phyloP scores from a whole-genome alignment of 139 green algal genomes.

The Chlorella sp. region DNA sequence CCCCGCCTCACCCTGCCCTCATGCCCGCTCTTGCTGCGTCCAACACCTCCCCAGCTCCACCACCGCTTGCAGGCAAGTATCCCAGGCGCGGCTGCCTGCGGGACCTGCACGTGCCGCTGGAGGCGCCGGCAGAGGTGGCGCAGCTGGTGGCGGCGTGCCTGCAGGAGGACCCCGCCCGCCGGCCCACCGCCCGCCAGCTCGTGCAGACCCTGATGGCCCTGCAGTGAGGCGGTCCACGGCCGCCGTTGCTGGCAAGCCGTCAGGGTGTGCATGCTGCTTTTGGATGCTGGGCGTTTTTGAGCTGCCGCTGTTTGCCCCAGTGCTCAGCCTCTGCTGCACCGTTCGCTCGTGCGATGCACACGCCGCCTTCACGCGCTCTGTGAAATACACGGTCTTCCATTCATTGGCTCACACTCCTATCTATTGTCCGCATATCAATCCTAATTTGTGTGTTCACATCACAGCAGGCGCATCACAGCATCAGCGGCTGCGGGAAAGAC shows the following conservation, averaged over 20 bases:
- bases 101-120: constrained; percentile 14
- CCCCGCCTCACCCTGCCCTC: neutral
- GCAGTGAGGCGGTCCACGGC: constrained; percentile 13
- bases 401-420: too few relatives aligned
- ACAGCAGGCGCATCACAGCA: neutral
- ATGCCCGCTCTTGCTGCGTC: too few relatives aligned
- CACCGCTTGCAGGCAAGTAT: neutral
- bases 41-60: neutral
- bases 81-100: constrained; percentile 27
- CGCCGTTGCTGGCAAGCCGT: too few relatives aligned
- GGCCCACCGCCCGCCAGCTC: constrained; percentile 21
- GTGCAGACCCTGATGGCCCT: constrained; percentile 17
- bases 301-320: too few relatives aligned
- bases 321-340: too few relatives aligned
- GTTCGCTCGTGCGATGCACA: too few relatives aligned
- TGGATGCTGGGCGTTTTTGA: too few relatives aligned
- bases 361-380: too few relatives aligned
- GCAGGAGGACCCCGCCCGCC: neutral
- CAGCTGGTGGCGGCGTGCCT: constrained; percentile 14
- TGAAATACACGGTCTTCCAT: too few relatives aligned
- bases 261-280: too few relatives aligned
- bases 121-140: constrained; percentile 14
- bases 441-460: too few relatives aligned
- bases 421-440: too few relatives aligned
- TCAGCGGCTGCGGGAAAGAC: neutral